Conservation (phyloP, 768 basidiomycete genomes). For the Mycena pura region DNA sequence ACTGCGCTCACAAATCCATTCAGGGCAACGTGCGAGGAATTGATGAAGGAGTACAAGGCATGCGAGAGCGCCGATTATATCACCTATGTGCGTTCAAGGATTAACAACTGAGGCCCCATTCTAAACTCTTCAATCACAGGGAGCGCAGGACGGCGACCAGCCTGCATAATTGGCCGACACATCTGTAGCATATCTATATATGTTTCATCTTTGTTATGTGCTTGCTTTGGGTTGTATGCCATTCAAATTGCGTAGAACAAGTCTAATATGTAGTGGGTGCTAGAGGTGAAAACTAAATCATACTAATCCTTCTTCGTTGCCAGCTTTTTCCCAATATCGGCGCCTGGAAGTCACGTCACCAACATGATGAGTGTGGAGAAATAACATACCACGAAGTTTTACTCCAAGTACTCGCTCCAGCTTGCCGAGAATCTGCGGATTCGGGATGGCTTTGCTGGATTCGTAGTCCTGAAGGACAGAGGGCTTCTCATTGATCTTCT, state of each 20-base stretch:
- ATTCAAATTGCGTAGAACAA: slow-evolving; percentile 30
- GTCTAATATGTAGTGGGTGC: too few species aligned
- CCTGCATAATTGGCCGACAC: slow-evolving; percentile 20
- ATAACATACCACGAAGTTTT: slow-evolving; percentile 81
- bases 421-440: slow-evolving; percentile 85
- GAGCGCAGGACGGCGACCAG: slow-evolving; percentile 35
- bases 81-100: slow-evolving; percentile 63
- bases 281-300: slow-evolving; percentile 45
- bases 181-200: slow-evolving; percentile 19
- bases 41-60: slow-evolving; percentile 94
- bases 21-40: slow-evolving; percentile 85
- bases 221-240: slow-evolving; percentile 24
- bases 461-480: slow-evolving; percentile 90
- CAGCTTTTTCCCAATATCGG: slow-evolving; percentile 88
- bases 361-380: neutral
- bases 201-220: neutral
- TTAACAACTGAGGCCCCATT: neutral
- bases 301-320: slow-evolving; percentile 76
- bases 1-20: neutral
- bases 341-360: slow-evolving; percentile 48
- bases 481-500: slow-evolving; percentile 93
- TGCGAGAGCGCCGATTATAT: slow-evolving; percentile 97
- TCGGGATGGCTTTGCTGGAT: slow-evolving; percentile 85
- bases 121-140: slow-evolving; percentile 27
- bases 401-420: slow-evolving; percentile 86